Conservation (phyloP, 2,329 filamentous ascomycete genomes). For the Pseudocercospora macadamiae region DNA sequence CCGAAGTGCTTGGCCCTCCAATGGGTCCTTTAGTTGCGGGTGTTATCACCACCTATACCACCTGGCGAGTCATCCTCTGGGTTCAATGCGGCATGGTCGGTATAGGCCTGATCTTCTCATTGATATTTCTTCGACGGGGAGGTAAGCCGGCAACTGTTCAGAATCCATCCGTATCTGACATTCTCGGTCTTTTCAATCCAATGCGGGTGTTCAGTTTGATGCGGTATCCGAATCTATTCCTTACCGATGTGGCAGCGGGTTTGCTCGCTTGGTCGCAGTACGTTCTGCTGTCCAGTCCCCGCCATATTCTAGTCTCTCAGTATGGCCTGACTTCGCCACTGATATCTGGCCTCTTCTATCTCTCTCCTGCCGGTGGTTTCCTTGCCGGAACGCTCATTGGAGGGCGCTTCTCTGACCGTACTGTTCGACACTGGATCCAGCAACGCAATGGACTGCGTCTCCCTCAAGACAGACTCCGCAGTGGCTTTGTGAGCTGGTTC, state of each 20-base stretch:
- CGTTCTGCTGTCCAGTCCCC: conserved; percentile 64
- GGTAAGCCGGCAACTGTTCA: conserved; percentile 41
- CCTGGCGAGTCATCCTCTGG: conserved; percentile 78
- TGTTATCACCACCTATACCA: conserved; percentile 71
- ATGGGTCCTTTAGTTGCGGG: conserved; percentile 71
- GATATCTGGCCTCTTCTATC: conserved; percentile 69
- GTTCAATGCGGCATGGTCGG: conserved; percentile 68
- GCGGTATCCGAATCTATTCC: conserved; percentile 67
- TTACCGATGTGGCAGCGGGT: conserved; percentile 62
- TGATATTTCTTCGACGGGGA: conserved; percentile 65
- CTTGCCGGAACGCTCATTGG: conserved; percentile 68
- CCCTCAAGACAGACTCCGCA: conserved; percentile 67
- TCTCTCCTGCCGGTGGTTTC: conserved; percentile 70
- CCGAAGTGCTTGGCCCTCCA: conserved; percentile 68
- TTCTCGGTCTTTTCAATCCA: conserved; percentile 68
- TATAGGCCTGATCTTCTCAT: conserved; percentile 59
- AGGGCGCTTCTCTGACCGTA: conserved; percentile 67
- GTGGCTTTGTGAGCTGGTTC: conserved; percentile 57
- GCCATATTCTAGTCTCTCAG: conserved; percentile 71
- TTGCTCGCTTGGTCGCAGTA: conserved; percentile 75
- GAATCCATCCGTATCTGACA: conserved; percentile 47
- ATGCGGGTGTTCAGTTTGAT: conserved; percentile 64
- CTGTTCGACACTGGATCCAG: conserved; percentile 65
- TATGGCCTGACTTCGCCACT: conserved; percentile 67
- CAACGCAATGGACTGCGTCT: conserved; percentile 60